Base-by-base conservation (phyloP, 1,139 yeast genomes). In the Yamadazyma trypodendri region DNA sequence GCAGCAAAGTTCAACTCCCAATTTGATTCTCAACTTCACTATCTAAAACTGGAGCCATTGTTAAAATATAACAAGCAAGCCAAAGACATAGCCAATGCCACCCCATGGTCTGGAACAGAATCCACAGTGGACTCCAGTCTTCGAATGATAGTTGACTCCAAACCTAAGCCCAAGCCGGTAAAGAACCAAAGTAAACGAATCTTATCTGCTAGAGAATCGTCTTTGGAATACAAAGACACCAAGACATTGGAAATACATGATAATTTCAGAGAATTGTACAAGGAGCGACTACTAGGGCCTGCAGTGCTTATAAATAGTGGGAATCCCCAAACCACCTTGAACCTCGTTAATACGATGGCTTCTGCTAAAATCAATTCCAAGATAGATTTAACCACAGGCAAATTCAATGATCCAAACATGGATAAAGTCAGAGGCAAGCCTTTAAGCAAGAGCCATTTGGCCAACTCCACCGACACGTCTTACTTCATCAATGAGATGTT, bases 61-160 rank as follows among this genome's bases (percentile, higher is more conserved):
- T 46, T 64, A n/a, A 45, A 48, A 14, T 33, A 35, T 25, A 49
- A 77, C 35, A 75, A 73, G 39, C 80, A 75, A 29, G 70, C 80
- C 0, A 60, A 66, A 40, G 81, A 78, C 1, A 63, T 77, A 2
- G 51, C 58, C 22, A 53, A 63, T 38, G 53, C 76, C 0, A 50
- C 51, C 18, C 87, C 90, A 0, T 88, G 96, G 96, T 64, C 61
- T 0, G 96, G 96, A 0, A 54, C 63, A 1, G 95, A 86, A 49
- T 46, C 65, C 1, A 51, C 54, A 0, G 47, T 58, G 2, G 89
- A 82, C 44, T 61, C 80, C 2, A 72, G 73, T 21, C 52, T 76
- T 23, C 59, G 95, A 30, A 81, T 84, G 89, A 55, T 84, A 3
- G 59, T 75, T 15, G 95, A 86, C 38, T 51, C 60, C 51, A 63